Evolutionary conservation across 2,329 filamentous ascomycete species (phyloP).

Genomic region (Chaetomiaceae sp.): DNA sequence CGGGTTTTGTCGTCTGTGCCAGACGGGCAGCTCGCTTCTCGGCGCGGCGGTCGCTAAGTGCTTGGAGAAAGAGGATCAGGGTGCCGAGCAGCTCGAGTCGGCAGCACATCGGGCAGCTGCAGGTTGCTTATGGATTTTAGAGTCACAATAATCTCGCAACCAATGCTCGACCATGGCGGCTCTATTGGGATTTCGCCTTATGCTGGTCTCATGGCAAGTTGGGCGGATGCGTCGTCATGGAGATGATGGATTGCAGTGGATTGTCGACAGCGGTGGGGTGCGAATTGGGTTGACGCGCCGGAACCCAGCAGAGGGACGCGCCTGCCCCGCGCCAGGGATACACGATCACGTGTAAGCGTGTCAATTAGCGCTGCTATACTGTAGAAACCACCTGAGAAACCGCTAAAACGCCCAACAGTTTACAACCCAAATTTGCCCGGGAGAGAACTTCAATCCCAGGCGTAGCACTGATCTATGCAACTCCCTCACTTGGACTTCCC

Average conservation of each 20-base stretch:
- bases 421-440: no score
- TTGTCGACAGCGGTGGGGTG: no score
- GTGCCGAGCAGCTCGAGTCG: conserved; percentile 48
- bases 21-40: conserved; percentile 14
- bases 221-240: no score
- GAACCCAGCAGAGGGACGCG: background rate
- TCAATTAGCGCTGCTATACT: background rate
- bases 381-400: no score
- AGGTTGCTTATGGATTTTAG: background rate
- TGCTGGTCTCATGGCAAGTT: no score
- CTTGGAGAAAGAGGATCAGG: conserved; percentile 42
- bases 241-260: no score
- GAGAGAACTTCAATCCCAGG: no score
- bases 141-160: no score
- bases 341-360: conserved; percentile 3
- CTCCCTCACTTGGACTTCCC: conserved; percentile 11
- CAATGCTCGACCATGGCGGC: no score
- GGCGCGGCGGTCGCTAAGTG: conserved; percentile 31
- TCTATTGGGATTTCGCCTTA: no score
- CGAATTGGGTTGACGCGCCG: background rate
- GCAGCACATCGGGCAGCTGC: conserved; percentile 38
- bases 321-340: background rate
- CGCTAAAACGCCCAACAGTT: no score
- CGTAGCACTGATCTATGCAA: no score
- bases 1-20: background rate